Base-by-base conservation (phyloP, 225 moss, liverwort and hornwort species). In the Physcomitrellopsis africana region DNA sequence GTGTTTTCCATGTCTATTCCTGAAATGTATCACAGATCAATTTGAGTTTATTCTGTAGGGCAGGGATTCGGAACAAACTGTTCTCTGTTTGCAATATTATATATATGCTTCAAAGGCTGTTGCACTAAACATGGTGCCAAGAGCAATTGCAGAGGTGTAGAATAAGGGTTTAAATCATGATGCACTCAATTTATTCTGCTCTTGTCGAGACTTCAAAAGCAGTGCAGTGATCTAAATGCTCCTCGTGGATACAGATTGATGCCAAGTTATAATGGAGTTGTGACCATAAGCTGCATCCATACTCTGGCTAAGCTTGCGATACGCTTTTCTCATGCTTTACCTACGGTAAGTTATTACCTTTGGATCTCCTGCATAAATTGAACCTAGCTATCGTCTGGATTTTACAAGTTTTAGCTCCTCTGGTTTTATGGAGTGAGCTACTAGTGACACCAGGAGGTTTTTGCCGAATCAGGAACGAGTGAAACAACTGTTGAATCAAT, bases 231-330 rank as follows among this genome's bases (percentile, higher is more conserved):
- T 68, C 42, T 69, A 27, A 14, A 63, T 77, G 58, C 51, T 62
- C 52, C 52, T 81, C 57, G 60, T 81, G 76, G 37, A 52, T 70
- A 41, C 93, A 96, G 96, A 77, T 81, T 97, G 78, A 92, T 99
- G 95, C 94, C 95, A 67, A 99, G 94, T 79, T 99, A 95, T 72
- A 99, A 99, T 68, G 89, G 90, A 57, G 87, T 99, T 73, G 77
- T 99, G 65, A 99, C 95, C 12, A 83, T 89, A 49, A 99, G 94
- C 77, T 99, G 97, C 84, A 94, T 99, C 60, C 93, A 86, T 48
- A 95, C 95, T 60, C 90, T 99, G 64, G 88, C 97, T 66, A 92
- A 85, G 69, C 93, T 99, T 74, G 93, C 93, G 26, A 72, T 93
- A 45, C 91, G 92, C 68, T 93, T 92, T 62, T 89, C 90, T 65